phyloP scores from a whole-genome alignment of 306 rosid species.

The Acmispon strigosus region DNA sequence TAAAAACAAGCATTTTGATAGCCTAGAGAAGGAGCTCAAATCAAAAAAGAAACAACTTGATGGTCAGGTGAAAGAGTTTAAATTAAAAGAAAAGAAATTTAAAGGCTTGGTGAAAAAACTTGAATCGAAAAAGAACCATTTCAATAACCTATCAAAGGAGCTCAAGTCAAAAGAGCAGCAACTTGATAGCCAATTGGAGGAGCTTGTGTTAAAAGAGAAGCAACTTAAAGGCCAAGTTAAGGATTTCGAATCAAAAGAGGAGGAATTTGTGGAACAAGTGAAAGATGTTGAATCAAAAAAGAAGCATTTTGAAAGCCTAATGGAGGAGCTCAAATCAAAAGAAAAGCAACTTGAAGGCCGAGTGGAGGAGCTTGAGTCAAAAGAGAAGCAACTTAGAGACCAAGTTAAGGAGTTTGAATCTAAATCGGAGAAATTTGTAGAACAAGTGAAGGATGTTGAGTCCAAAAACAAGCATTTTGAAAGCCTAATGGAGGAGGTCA shows the following conservation, averaged over 20 bases:
- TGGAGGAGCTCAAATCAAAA: neutral
- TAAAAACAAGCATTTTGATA: neutral
- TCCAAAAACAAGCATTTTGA: neutral
- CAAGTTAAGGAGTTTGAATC: no score
- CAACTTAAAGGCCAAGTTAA: neutral
- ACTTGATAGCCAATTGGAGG: neutral
- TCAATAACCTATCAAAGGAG: neutral
- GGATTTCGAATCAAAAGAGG: conserved; percentile 17
- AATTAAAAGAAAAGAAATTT: neutral
- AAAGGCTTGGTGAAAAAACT: no score
- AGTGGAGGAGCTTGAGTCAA: neutral
- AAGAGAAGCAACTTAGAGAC: neutral
- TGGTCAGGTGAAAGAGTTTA: neutral
- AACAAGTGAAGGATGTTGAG: neutral
- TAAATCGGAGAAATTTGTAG: no score
- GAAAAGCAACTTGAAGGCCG: neutral
- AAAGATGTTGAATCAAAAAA: neutral
- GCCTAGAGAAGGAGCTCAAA: neutral
- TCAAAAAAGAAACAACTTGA: neutral
- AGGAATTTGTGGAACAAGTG: neutral
- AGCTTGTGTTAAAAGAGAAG: neutral
- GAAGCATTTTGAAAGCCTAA: neutral
- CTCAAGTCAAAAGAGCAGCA: neutral
- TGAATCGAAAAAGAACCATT: neutral
- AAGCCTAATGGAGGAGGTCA: neutral